A percentile compares a stretch with the other conserved stretches of the same genome.
These are phyloP conservation scores for Boletus coccyginus DNA, from an alignment of 768 basidiomycete genomes.

Conservation along the genomic window DNA sequence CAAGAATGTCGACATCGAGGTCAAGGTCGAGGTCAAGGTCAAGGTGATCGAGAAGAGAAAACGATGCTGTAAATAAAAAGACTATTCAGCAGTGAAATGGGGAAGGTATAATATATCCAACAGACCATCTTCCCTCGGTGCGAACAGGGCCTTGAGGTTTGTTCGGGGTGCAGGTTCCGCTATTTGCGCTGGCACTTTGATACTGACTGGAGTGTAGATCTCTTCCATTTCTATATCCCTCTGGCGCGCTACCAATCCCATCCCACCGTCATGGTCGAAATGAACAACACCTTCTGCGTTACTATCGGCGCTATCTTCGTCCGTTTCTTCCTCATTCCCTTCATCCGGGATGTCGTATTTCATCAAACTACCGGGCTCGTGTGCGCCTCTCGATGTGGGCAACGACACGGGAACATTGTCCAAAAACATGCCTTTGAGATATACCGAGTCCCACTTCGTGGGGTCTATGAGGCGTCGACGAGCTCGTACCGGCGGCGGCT, in stretches of 20 bases:
- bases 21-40: constrained; percentile 76
- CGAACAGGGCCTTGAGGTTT: constrained; percentile 72
- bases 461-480: constrained; percentile 69
- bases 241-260: neutral
- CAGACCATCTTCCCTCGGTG: constrained; percentile 64
- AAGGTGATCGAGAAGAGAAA: constrained; percentile 74
- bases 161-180: constrained; percentile 8
- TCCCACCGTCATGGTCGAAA: neutral
- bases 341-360: neutral
- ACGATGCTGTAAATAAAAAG: constrained; percentile 43
- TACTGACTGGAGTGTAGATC: neutral
- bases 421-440: constrained; percentile 69
- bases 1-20: constrained; percentile 54
- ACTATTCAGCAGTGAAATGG: neutral
- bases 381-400: no score
- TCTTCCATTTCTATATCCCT: constrained; percentile 15
- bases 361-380: no score
- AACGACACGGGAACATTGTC: constrained; percentile 33
- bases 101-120: neutral
- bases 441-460: constrained; percentile 63
- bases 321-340: neutral
- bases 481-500: constrained; percentile 54
- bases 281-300: neutral
- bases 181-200: neutral
- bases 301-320: neutral